Base-by-base conservation (phyloP, 768 basidiomycete species). In the Boletus sp. region DNA sequence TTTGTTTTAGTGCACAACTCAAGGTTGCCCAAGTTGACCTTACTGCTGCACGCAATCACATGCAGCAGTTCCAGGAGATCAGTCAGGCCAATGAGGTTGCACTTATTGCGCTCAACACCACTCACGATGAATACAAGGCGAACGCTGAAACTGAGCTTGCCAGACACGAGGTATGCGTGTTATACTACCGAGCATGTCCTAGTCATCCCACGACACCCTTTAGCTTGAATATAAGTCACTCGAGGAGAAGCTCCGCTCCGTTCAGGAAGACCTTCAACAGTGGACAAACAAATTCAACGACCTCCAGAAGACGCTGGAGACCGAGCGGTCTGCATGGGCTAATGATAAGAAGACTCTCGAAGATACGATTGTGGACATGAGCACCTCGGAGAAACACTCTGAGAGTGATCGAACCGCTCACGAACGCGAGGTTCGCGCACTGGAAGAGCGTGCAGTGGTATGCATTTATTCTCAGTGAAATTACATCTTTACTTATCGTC, bases 11-110 rank as follows among this genome's bases (percentile, higher is more conserved):
- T 13, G 83, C 85, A 37, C 76, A 85, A 27, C 75, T 95, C 48
- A 92, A 90, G 72, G 77, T 90, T 2, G 78, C 86, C 2, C 84
- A 93, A 68, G 79, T 89, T 23, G 92, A 93, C 59, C 79, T 93
- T 34, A 77, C 83, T 10, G 75, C 82, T 19, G 85, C 90, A 1
- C 80, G 80, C 51, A 81, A 73, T 42, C 89, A 93, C 63, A 84
- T 87, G 29, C 81, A 88, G 55, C 93, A 94, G 68, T 94, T 88
- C 81, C 82, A 90, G 65, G 85, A 88, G 59, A 93, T 95, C 61
- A 88, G 87, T 56, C 82, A 86, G 63, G 87, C 90, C 0, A 92
- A 81, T 61, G 93, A 94, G 67, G 80, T 79, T 57, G 89, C 91
- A 9, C 75, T 95, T 7, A 76, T 81, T 29, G 79, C 81, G 32